phyloP scores from a whole-genome alignment of 345 rosid species.

The Hevea brasiliensis region DNA sequence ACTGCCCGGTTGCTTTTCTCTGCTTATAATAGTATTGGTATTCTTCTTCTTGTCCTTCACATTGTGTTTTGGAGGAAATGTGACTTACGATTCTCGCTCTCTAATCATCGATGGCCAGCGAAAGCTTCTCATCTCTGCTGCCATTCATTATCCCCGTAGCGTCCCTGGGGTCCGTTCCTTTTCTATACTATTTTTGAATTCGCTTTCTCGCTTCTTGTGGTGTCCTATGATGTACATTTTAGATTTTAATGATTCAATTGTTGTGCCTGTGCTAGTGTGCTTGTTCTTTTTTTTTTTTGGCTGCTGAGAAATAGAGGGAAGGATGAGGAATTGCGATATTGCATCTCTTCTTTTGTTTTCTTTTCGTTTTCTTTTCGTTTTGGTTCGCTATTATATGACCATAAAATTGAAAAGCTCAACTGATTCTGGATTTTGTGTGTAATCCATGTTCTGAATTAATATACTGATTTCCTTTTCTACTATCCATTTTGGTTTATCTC shows the following conservation, averaged over 20 bases:
- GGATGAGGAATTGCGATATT: neutral
- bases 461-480: neutral
- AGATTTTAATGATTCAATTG: no score
- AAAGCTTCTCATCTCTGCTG: slow-evolving; percentile 67
- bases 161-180: slow-evolving; percentile 54
- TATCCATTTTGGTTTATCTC: neutral
- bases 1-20: neutral
- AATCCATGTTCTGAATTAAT: neutral
- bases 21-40: neutral
- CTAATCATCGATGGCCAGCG: slow-evolving; percentile 55
- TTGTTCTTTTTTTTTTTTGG: neutral
- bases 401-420: no score
- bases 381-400: no score
- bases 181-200: neutral
- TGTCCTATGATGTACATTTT: no score
- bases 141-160: slow-evolving; percentile 77
- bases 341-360: no score
- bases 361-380: no score
- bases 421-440: no score
- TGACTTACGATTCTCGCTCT: slow-evolving; percentile 60
- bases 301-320: no score
- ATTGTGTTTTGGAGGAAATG: slow-evolving; percentile 37
- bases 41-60: slow-evolving; percentile 17
- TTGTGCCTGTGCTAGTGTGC: no score
- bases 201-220: no score